These are phyloP conservation scores for Venustampulla echinocandica DNA, from an alignment of 495 filamentous ascomycete genomes.

Conservation along the genomic window DNA sequence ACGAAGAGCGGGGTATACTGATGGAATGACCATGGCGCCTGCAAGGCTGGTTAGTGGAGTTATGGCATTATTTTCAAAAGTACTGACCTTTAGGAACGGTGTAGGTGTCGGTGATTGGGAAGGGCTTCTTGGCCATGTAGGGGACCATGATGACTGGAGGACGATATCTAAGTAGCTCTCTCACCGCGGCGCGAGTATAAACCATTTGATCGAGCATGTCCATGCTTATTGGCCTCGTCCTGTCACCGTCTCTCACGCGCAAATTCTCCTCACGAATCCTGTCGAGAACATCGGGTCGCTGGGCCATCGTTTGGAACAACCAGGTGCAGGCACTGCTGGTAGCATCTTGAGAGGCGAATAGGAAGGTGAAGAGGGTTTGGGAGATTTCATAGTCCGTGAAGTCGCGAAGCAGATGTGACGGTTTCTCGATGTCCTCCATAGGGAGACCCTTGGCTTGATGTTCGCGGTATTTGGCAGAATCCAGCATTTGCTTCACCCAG, in stretches of 20 bases:
- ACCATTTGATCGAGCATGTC: slow-evolving; percentile 81
- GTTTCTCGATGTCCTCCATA: slow-evolving; percentile 67
- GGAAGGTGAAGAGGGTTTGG: slow-evolving; percentile 93
- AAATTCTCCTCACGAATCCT: slow-evolving; percentile 91
- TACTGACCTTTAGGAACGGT: slow-evolving; percentile 70
- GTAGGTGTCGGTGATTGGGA: slow-evolving; percentile 83
- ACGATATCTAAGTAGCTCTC: slow-evolving; percentile 89
- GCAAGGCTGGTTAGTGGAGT: slow-evolving; percentile 4
- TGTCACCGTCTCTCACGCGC: slow-evolving; percentile 66
- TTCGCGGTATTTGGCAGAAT: slow-evolving; percentile 70
- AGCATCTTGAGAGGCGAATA: slow-evolving; percentile 96
- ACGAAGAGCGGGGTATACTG: slow-evolving; percentile 81
- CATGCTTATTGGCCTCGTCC: slow-evolving; percentile 59
- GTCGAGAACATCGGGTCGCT: slow-evolving; percentile 84
- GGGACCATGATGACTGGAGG: slow-evolving; percentile 98
- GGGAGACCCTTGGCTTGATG: slow-evolving; percentile 55
- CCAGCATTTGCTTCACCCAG: slow-evolving; percentile 81
- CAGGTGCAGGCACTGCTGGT: slow-evolving; percentile 89
- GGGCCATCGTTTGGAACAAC: slow-evolving; percentile 91
- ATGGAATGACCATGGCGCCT: slow-evolving; percentile 89
- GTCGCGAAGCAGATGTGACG: slow-evolving; percentile 66
- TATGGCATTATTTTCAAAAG: not conserved
- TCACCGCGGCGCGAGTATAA: slow-evolving; percentile 87
- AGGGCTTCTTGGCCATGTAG: slow-evolving; percentile 88
- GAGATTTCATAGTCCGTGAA: slow-evolving; percentile 91